Evolutionary conservation across 164 flowering plant species (phyloP).

Genomic region (Cinnamomum micranthum): DNA sequence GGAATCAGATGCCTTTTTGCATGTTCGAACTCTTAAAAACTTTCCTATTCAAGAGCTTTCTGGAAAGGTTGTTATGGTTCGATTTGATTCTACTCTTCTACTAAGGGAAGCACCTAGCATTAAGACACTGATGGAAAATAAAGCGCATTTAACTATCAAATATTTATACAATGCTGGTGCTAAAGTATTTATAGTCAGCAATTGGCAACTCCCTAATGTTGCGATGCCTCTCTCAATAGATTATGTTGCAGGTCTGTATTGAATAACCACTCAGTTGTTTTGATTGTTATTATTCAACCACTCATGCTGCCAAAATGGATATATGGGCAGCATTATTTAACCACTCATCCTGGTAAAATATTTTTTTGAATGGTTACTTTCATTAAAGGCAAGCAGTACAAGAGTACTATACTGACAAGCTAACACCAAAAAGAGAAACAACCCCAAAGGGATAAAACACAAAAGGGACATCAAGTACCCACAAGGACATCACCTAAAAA

Average conservation of each 20-base stretch:
- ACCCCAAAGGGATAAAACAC: too few species aligned
- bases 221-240: conserved; percentile 23
- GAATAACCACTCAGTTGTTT: too few species aligned
- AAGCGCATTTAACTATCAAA: conserved; percentile 47
- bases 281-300: neutral
- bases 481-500: too few species aligned
- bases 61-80: conserved; percentile 66
- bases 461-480: too few species aligned
- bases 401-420: too few species aligned
- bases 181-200: conserved; percentile 52
- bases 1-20: conserved; percentile 29
- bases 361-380: too few species aligned
- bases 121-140: conserved; percentile 17
- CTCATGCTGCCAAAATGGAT: neutral
- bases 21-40: conserved; percentile 53
- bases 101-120: conserved; percentile 22
- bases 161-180: conserved; percentile 66
- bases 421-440: too few species aligned
- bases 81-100: conserved; percentile 60
- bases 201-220: conserved; percentile 36
- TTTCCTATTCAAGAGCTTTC: conserved; percentile 57
- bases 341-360: neutral
- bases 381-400: too few species aligned
- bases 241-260: conserved; percentile 56
- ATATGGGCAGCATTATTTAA: too few species aligned